phyloP scores from a whole-genome alignment of 805 yeast genomes.

The Starmerella asiatica region DNA sequence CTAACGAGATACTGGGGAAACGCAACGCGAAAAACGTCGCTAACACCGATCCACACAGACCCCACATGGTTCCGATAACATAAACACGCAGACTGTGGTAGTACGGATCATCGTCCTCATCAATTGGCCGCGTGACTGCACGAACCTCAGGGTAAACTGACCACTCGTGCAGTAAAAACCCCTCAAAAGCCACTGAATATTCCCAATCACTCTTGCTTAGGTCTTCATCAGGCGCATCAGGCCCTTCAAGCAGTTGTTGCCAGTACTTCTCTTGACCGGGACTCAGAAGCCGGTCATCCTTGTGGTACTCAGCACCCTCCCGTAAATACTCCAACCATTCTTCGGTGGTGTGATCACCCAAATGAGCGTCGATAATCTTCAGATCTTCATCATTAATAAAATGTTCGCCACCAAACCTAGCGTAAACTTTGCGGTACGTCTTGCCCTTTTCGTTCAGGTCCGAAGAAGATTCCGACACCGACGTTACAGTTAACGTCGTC shows the following conservation, averaged over 20 bases:
- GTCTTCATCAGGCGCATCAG: conserved; percentile 9
- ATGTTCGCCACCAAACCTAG: not conserved
- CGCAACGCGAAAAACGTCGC: conserved; percentile 45
- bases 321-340: conserved; percentile 33
- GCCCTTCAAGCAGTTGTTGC: conserved; percentile 22
- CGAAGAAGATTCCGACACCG: no score
- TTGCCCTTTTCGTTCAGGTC: no score
- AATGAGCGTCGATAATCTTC: conserved; percentile 11
- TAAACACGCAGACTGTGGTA: conserved; percentile 41
- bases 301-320: conserved; percentile 32
- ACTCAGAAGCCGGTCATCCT: conserved; percentile 38
- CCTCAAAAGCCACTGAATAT: conserved; percentile 29
- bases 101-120: conserved; percentile 33
- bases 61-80: conserved; percentile 37
- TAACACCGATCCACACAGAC: conserved; percentile 41
- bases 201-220: conserved; percentile 20
- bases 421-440: no score
- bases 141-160: conserved; percentile 52
- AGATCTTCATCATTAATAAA: conserved; percentile 18
- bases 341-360: conserved; percentile 24
- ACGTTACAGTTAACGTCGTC: no score
- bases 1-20: conserved; percentile 40
- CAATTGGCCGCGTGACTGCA: conserved; percentile 40
- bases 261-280: conserved; percentile 29
- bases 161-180: conserved; percentile 31